phyloP scores from a whole-genome alignment of 176 grass and related monocot genomes.

The Panicum miliaceum region DNA sequence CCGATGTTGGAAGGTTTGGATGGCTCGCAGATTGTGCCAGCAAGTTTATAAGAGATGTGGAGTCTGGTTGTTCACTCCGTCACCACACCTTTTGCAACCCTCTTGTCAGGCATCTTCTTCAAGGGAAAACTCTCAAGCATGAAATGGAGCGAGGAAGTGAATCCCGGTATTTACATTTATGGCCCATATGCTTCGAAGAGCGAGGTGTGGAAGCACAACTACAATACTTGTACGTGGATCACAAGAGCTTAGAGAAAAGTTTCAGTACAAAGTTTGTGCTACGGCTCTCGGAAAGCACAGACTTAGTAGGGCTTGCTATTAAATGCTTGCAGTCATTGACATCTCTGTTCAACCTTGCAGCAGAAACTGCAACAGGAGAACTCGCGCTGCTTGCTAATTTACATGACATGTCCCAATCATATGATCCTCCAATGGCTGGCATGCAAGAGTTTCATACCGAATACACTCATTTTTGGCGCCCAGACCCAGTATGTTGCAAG shows the following conservation, averaged over 20 bases:
- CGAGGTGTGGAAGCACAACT: neutral
- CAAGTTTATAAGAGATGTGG: neutral
- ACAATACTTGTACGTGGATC: rapidly evolving
- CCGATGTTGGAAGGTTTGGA: neutral
- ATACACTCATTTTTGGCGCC: neutral
- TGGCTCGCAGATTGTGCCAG: neutral
- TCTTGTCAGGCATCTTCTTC: neutral
- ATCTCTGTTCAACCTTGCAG: neutral
- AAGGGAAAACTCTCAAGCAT: neutral
- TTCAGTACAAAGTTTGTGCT: neutral
- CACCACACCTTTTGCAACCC: neutral
- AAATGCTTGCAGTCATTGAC: neutral
- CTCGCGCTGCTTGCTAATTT: neutral
- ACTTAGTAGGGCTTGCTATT: neutral
- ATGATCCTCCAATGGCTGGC: neutral
- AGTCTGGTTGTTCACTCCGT: neutral
- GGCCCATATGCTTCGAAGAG: neutral
- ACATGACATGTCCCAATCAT: neutral
- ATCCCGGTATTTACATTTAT: rapidly evolving
- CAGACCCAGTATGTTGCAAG: slow-evolving; percentile 13
- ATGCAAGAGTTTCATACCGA: neutral
- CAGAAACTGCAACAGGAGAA: neutral
- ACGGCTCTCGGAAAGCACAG: neutral
- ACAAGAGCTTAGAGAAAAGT: neutral
- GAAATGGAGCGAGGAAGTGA: too few species aligned